Evolutionary conservation across 148 eudicot species (phyloP), one percentile per base, ranked within the genome.

Genomic region (Rhododendron ovatum): DNA sequence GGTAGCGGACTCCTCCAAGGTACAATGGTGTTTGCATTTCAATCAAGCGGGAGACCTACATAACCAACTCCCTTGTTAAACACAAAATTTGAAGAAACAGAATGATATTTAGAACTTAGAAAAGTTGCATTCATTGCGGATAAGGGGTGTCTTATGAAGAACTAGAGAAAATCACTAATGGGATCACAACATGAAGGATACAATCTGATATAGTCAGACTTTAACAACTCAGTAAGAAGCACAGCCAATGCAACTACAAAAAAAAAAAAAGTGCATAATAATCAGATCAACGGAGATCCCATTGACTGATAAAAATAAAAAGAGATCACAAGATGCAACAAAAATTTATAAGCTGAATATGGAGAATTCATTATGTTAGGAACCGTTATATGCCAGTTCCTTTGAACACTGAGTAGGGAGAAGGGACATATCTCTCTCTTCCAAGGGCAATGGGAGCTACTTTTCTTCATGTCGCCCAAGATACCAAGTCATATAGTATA

Each of bases 11-110:
- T 74, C 95, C 95, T 55, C 93, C 98, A 76, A 94, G 89, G 86
- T 96, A 96, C 63, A 96, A 85, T 73, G 98, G 95, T 51, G 98
- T 92, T 88, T 96, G 99, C 99, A 96, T 96, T 89, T 96, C 99
- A 86, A 96, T 96, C 92, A 96, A 85, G 63, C 99, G 96, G 2
- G 99, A 96, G 43, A 93, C 93, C 99, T 96, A 86, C 91, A 93
- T 75, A 48, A 82, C 59, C 51, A 85, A 50, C 28, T 45, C 50
- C 47, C 43, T 10, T 79, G 48, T 90, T 88, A 83, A 87, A 80
- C 28, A 55, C 37, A 83, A 69, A 61, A 63, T 87, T 76, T 28
- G 33, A 28, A 59, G 82, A 47, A 48, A 45, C 26, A 24, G 15
- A 73, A 43, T 17, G 35, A 51, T 4, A n/a, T n/a, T 61, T 55